Base-by-base conservation (phyloP, 192 early-diverging fungal species). In the Tieghemiomyces parasiticus region DNA sequence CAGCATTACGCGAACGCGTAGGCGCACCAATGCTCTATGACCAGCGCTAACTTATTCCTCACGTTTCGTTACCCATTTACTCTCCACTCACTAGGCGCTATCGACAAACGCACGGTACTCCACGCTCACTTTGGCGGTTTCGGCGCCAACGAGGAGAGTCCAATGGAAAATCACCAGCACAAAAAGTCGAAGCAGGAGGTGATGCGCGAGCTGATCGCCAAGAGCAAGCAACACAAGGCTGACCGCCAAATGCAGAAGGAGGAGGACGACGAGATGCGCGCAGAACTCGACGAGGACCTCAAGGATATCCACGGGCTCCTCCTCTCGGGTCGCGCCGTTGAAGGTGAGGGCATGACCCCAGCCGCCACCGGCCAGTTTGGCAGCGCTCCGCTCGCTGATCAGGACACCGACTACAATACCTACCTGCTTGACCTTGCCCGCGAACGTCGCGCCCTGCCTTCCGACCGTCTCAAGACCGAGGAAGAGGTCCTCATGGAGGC, bases 171-270 rank as follows among this genome's bases (percentile, higher is more conserved):
- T 22, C 66, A 67, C 47, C 74, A 76, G 30, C 76, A 74, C 38
- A 78, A 76, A 44, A 96, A 95, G 73, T 81, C 88, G 32, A 93
- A 93, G 71, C 81, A 79, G 31, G 96, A 99, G 72, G 71, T 99
- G 44, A 97, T 97, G 96, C 86, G 88, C 67, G 94, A 99, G 68
- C 67, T 99, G 30, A 97, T 99, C 64, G 88, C 88, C 44, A 99
- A 99, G 74, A 91, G 87, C 74, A 99, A 99, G 71, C 64, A 81
- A 62, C 83, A 96, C 78, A 97, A 97, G 77, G 71, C 81, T 48
- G 93, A 99, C 65, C 85, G 93, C 12, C 93, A 95, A 74, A 71
- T 79, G 62, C 78, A 79, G 33, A 88, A 90, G 65, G 90, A 95
- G 61, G 80, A 93, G 60, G 83, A 95, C 68, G 83, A 89, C 6